phyloP scores from a whole-genome alignment of 2,329 filamentous ascomycete species.

The Fusarium floridanum region DNA sequence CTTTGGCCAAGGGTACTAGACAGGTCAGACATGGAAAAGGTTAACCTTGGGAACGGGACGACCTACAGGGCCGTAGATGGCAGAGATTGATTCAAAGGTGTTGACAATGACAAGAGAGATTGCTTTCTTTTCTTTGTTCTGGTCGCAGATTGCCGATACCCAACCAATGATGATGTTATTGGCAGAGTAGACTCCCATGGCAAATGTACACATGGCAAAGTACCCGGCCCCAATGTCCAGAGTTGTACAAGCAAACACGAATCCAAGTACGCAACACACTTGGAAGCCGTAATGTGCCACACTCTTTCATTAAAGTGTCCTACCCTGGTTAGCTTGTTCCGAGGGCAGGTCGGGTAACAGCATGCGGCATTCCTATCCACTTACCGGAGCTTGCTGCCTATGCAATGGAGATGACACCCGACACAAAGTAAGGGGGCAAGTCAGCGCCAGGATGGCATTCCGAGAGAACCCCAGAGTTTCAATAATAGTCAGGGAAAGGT shows the following conservation, averaged over 20 bases:
- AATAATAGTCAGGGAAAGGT: slow-evolving; percentile 44
- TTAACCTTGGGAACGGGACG: background rate
- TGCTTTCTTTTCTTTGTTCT: background rate
- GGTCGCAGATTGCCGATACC: background rate
- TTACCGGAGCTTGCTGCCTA: slow-evolving; percentile 56
- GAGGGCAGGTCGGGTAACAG: background rate
- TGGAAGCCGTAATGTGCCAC: slow-evolving; percentile 57
- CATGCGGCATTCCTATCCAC: slow-evolving; percentile 59
- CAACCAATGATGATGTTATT: slow-evolving; percentile 60
- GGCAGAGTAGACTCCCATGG: slow-evolving; percentile 54
- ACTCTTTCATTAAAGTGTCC: background rate
- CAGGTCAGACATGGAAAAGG: too few species aligned
- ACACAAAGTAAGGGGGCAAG: slow-evolving; percentile 60
- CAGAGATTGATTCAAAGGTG: background rate
- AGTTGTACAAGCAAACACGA: slow-evolving; percentile 44
- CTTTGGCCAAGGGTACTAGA: background rate
- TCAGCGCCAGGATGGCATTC: slow-evolving; percentile 46
- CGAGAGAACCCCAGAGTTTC: slow-evolving; percentile 43
- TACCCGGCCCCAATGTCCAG: slow-evolving; percentile 34
- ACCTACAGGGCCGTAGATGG: background rate
- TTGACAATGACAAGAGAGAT: background rate
- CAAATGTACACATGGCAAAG: slow-evolving; percentile 53
- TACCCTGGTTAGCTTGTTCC: background rate
- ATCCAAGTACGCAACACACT: slow-evolving; percentile 53
- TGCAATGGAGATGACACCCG: slow-evolving; percentile 37